A percentile compares a stretch with the other conserved stretches of the same genome.
phyloP scores from a whole-genome alignment of 768 basidiomycete species.

The Tephrocybe rancida region DNA sequence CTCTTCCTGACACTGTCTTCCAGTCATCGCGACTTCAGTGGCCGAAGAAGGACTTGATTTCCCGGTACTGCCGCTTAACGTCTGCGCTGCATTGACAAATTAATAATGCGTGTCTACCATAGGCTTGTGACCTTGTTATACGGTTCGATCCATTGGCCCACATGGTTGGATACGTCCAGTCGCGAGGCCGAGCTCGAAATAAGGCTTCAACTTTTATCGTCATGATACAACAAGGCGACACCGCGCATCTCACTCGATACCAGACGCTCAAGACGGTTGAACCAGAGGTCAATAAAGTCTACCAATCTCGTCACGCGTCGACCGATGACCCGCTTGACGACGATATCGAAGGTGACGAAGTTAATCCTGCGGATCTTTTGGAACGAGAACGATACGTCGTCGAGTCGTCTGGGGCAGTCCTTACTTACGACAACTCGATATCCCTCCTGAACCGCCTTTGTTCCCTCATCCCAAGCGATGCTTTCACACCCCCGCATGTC shows the following conservation, averaged over 20 bases:
- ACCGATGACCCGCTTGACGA: conserved; percentile 45
- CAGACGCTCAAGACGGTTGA: conserved; percentile 59
- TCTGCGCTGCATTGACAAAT: not conserved
- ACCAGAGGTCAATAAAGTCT: conserved; percentile 62
- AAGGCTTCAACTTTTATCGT: conserved; percentile 77
- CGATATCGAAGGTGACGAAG: conserved; percentile 36
- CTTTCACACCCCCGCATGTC: conserved; percentile 59
- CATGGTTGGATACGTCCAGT: conserved; percentile 88
- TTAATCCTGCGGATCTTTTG: conserved; percentile 56
- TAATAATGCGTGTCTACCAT: not conserved
- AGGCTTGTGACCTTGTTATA: conserved; percentile 86
- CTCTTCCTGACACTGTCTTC: not conserved
- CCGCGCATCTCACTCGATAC: conserved; percentile 59
- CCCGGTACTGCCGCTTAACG: conserved; percentile 43
- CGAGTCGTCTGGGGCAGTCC: conserved; percentile 69
- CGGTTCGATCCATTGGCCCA: conserved; percentile 84
- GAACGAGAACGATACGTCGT: conserved; percentile 77
- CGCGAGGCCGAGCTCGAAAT: conserved; percentile 82
- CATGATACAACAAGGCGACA: conserved; percentile 71
- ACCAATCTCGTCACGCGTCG: conserved; percentile 52
- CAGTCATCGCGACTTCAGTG: conserved; percentile 83
- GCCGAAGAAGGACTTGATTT: conserved; percentile 95
- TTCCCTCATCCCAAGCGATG: conserved; percentile 72
- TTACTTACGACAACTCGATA: conserved; percentile 79
- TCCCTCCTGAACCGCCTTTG: conserved; percentile 76